Evolutionary conservation across 495 filamentous ascomycete genomes (phyloP).

Genomic region (Annulohypoxylon bovei): DNA sequence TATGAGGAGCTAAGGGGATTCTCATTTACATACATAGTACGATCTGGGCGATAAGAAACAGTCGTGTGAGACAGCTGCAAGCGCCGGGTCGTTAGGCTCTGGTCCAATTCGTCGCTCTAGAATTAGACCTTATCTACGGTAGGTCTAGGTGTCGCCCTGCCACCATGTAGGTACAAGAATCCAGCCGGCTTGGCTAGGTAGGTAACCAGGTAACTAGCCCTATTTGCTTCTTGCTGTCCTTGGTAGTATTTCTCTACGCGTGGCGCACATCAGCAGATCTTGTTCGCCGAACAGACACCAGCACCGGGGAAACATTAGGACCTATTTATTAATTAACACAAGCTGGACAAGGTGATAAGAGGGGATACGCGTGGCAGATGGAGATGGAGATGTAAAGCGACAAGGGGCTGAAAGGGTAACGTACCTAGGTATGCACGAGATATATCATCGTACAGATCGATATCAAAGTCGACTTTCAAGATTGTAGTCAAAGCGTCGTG

Average conservation of each 20-base stretch:
- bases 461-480: neutral
- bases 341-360: constrained; percentile 11
- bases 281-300: constrained; percentile 3
- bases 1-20: neutral
- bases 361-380: constrained; percentile 3
- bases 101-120: constrained; percentile 10
- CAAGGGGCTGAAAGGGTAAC: neutral
- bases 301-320: neutral
- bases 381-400: neutral
- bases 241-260: constrained; percentile 5
- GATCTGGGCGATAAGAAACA: constrained; percentile 17
- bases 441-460: constrained; percentile 9
- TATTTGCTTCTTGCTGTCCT: neutral
- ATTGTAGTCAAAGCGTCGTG: constrained; percentile 1
- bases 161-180: constrained; percentile 4
- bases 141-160: constrained; percentile 1
- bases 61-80: constrained; percentile 22
- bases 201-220: constrained; percentile 6
- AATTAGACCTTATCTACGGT: constrained; percentile 24
- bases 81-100: neutral
- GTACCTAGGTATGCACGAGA: constrained; percentile 3
- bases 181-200: neutral
- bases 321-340: constrained; percentile 2
- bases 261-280: constrained; percentile 33
- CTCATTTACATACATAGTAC: too few relatives aligned